Percentiles rank a stretch among this genome's conserved stretches.
These are phyloP conservation scores for Aspergillus sp. DNA, from an alignment of 2,329 filamentous ascomycete genomes.

Conservation along the genomic window DNA sequence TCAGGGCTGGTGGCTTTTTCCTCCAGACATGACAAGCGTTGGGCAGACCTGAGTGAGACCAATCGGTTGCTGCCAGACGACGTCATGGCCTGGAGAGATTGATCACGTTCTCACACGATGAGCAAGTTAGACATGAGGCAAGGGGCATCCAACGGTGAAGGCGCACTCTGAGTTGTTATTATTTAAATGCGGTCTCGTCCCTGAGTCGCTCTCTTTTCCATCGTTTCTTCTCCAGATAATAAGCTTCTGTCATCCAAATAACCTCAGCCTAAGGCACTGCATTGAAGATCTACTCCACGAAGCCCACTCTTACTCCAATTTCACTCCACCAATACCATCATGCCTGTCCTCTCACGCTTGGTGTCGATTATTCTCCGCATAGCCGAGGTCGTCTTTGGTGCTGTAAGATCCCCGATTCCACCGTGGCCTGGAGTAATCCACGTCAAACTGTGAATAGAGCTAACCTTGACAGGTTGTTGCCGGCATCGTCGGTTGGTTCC, in stretches of 20 bases:
- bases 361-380: slow-evolving; percentile 59
- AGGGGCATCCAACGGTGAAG: slow-evolving; percentile 1
- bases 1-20: slow-evolving; percentile 2
- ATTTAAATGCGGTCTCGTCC: not conserved
- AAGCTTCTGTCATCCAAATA: not conserved
- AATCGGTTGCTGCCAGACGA: slow-evolving; percentile 13
- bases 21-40: slow-evolving; percentile 11
- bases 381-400: slow-evolving; percentile 67
- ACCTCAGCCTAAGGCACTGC: not conserved
- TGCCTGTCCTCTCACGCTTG: slow-evolving; percentile 55
- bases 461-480: slow-evolving; percentile 53
- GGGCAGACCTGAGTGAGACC: slow-evolving; percentile 14
- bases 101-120: slow-evolving; percentile 6
- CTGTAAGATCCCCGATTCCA: slow-evolving; percentile 47
- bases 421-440: not conserved
- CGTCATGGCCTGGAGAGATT: slow-evolving; percentile 16
- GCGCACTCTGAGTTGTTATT: not conserved
- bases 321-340: slow-evolving; percentile 25
- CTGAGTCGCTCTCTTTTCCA: not conserved
- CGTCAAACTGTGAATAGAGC: slow-evolving; percentile 2
- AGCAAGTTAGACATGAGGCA: not conserved
- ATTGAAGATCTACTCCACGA: not conserved
- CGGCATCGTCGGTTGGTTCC: slow-evolving; percentile 67
- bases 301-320: not conserved
- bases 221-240: not conserved